Evolutionary conservation across 2,329 filamentous ascomycete genomes (phyloP).

Genomic region (Neospermospora avenae): DNA sequence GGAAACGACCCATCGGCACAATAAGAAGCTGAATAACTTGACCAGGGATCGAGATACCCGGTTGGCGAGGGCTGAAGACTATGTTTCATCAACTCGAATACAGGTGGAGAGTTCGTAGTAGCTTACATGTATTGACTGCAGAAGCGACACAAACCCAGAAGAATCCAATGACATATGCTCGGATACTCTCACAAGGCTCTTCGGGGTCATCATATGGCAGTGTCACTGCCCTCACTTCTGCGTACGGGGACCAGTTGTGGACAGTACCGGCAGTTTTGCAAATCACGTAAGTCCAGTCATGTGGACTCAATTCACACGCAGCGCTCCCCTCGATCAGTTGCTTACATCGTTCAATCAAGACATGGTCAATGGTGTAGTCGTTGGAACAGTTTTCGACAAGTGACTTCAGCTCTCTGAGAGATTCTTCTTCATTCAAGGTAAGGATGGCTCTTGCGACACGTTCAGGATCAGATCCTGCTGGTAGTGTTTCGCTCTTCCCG

Average conservation of each 20-base stretch:
- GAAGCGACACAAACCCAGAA: constrained; percentile 27
- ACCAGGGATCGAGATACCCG: constrained; percentile 13
- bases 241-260: constrained; percentile 27
- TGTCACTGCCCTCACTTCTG: constrained; percentile 32
- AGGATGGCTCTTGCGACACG: constrained; percentile 28
- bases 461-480: constrained; percentile 29
- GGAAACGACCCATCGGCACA: constrained; percentile 11
- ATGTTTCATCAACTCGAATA: neutral
- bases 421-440: constrained; percentile 29
- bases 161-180: constrained; percentile 32
- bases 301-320: constrained; percentile 31
- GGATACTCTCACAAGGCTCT: constrained; percentile 32
- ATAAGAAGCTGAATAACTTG: constrained; percentile 14
- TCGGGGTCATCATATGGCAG: constrained; percentile 32
- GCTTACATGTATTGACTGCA: constrained; percentile 17
- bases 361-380: constrained; percentile 29
- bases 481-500: constrained; percentile 29
- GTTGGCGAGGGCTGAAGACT: constrained; percentile 16
- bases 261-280: constrained; percentile 21
- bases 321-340: constrained; percentile 28
- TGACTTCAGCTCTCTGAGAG: constrained; percentile 17
- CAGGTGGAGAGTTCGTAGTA: neutral
- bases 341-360: constrained; percentile 18
- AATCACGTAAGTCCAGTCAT: constrained; percentile 32
- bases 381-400: constrained; percentile 26